Evolutionary conservation across 768 basidiomycete genomes (phyloP), one percentile per base, ranked within the genome.

Genomic region (Mycena kentingensis): DNA sequence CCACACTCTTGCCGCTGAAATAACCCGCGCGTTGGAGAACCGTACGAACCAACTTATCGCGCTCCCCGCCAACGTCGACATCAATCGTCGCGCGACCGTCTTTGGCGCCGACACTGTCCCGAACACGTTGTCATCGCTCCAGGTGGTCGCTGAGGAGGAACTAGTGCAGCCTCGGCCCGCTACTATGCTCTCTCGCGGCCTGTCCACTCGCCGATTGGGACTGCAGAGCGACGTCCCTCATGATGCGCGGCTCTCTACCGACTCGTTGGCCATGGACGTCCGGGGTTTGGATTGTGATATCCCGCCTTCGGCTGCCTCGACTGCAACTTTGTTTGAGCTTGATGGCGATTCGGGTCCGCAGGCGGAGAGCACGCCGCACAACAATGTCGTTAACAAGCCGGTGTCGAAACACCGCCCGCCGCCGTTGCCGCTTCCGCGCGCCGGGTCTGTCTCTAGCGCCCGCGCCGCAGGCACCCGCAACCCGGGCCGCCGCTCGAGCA

Each of bases 281-380:
- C n/a, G n/a, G n/a, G n/a, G n/a, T n/a, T n/a, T n/a, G n/a, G n/a
- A n/a, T 35, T 34, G 10, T 25, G 38, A 18, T 55, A 64, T 69
- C 24, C 72, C 72, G 2, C 75, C 77, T 6, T 85, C 83, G 11
- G 81, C 84, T 2, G 79, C 82, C 6, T 85, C 85, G 18, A 83
- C 82, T 11, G 75, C 73, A 4, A 84, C 84, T 1, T 68, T 86
- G 16, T 86, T 85, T 60, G 85, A 87, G 31, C 74, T 77, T 42
- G 74, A 75, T 46, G 73, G 72, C 37, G 63, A 71, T 18, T 69
- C 71, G 13, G 77, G 77, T 27, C 82, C 82, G 21, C 73, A 76
- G 37, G 79, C 82, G 3, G 78, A 85, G 65, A 87, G 84, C 63
- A 87, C 86, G 0, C 85, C 85, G 1, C 80, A 81, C 58, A 81